These are phyloP conservation scores for Coemansia sp. DNA, from an alignment of 192 early-diverging fungal species.

Conservation along the genomic window DNA sequence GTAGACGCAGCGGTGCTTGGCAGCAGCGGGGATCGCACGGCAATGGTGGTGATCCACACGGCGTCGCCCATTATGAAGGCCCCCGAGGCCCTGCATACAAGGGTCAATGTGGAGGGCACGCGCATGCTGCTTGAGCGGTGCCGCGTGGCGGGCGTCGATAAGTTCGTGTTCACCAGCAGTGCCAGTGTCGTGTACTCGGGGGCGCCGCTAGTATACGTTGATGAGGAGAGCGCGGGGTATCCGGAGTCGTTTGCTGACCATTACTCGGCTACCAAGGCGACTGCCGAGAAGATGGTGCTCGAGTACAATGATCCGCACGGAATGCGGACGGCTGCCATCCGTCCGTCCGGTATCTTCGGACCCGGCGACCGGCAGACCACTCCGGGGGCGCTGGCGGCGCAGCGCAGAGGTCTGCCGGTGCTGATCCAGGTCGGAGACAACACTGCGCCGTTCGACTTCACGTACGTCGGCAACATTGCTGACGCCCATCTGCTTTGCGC, in stretches of 20 bases:
- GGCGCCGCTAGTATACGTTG: conserved; percentile 69
- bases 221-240: conserved; percentile 73
- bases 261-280: conserved; percentile 90
- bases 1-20: conserved; percentile 59
- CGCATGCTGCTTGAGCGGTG: conserved; percentile 80
- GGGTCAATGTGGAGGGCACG: conserved; percentile 87
- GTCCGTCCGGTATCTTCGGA: conserved; percentile 92
- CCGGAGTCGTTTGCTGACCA: conserved; percentile 75
- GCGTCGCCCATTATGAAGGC: conserved; percentile 84
- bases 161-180: conserved; percentile 82
- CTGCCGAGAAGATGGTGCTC: conserved; percentile 75
- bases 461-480: conserved; percentile 93
- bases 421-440: conserved; percentile 84
- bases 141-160: conserved; percentile 59
- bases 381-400: conserved; percentile 67
- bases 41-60: conserved; percentile 82
- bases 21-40: conserved; percentile 41
- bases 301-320: conserved; percentile 64
- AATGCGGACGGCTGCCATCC: conserved; percentile 73
- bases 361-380: conserved; percentile 76
- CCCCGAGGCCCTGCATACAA: conserved; percentile 68
- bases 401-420: conserved; percentile 59
- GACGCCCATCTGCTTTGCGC: conserved; percentile 88
- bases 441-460: conserved; percentile 81
- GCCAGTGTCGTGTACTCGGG: conserved; percentile 91